phyloP scores from a whole-genome alignment of 495 filamentous ascomycete species.

The Astrothelium subdiscretum region DNA sequence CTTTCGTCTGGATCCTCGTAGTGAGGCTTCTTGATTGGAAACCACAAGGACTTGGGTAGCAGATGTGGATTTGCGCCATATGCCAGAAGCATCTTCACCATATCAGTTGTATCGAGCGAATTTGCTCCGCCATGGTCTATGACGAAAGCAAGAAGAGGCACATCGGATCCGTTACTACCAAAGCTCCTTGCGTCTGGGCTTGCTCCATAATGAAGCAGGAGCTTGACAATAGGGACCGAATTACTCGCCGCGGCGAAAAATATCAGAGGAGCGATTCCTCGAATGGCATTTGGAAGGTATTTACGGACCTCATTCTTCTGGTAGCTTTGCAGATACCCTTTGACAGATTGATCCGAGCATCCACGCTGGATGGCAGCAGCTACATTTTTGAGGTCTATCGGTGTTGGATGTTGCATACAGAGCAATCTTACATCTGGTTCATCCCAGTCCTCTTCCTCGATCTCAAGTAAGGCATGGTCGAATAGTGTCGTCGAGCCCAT shows the following conservation, averaged over 20 bases:
- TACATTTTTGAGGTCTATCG: background rate
- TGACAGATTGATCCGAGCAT: background rate
- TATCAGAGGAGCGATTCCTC: background rate
- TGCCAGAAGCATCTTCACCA: conserved; percentile 6
- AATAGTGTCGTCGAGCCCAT: too few species aligned
- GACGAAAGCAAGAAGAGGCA: conserved; percentile 5
- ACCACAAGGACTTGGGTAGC: background rate
- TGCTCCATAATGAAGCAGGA: background rate
- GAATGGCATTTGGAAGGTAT: background rate
- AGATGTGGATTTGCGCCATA: background rate
- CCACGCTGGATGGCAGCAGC: background rate
- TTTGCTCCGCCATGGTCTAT: conserved; percentile 1
- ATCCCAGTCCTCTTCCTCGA: background rate
- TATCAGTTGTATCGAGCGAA: background rate
- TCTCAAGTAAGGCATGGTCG: background rate
- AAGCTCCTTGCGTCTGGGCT: background rate
- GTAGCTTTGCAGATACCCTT: background rate
- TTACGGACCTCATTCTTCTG: background rate
- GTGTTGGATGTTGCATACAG: background rate
- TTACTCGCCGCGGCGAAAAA: background rate
- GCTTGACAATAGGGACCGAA: background rate
- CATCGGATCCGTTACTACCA: background rate
- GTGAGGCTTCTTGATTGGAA: background rate
- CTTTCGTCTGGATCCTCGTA: background rate
- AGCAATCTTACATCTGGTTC: background rate